Percentiles rank a stretch among this genome's conserved stretches.
phyloP scores from a whole-genome alignment of 805 yeast species.

The Ogataea chonburiensis region DNA sequence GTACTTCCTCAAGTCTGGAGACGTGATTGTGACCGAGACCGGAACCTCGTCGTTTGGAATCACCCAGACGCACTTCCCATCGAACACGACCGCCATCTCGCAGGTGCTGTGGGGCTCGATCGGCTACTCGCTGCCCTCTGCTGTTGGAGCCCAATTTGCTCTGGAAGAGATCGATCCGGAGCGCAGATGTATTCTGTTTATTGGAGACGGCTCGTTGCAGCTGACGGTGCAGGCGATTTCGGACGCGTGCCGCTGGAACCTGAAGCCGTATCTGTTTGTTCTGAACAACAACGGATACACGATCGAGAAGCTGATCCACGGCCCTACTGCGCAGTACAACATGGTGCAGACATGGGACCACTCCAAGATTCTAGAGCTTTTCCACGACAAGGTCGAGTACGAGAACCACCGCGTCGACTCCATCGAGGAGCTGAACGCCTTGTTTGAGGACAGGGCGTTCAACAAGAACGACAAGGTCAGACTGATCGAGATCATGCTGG shows the following conservation, averaged over 20 bases:
- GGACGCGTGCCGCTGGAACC: constrained; percentile 64
- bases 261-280: constrained; percentile 66
- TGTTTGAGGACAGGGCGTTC: constrained; percentile 48
- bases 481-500: constrained; percentile 66
- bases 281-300: constrained; percentile 75
- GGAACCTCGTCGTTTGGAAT: constrained; percentile 78
- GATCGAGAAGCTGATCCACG: constrained; percentile 72
- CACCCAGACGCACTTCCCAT: constrained; percentile 63
- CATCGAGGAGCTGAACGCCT: constrained; percentile 55
- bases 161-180: constrained; percentile 60
- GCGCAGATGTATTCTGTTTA: constrained; percentile 63
- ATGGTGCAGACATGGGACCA: constrained; percentile 71
- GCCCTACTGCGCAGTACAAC: constrained; percentile 62
- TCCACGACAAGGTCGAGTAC: constrained; percentile 55
- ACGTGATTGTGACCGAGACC: constrained; percentile 66
- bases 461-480: constrained; percentile 58
- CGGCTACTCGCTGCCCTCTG: constrained; percentile 68
- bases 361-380: constrained; percentile 52
- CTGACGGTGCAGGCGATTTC: constrained; percentile 73
- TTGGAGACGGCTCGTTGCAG: constrained; percentile 77
- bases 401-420: constrained; percentile 55
- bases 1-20: constrained; percentile 63
- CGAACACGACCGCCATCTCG: constrained; percentile 60
- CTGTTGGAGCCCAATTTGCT: constrained; percentile 67
- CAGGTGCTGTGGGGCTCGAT: constrained; percentile 78